A percentile compares a stretch with the other conserved stretches of the same genome.
phyloP scores from a whole-genome alignment of 306 rosid genomes.

The Echinosophora koreensis region DNA sequence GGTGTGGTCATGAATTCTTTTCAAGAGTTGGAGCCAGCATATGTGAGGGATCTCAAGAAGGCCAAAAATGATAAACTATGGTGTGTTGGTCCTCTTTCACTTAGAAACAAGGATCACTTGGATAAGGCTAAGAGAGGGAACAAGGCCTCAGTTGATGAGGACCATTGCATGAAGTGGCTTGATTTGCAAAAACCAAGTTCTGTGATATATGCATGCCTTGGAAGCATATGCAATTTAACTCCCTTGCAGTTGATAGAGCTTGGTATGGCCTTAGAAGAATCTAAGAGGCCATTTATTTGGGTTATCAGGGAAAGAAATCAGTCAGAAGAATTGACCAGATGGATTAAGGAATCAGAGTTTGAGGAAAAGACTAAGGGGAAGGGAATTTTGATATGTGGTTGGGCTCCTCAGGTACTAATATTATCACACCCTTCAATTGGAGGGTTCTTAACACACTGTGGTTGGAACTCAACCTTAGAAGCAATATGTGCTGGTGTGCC shows the following conservation, averaged over 20 bases:
- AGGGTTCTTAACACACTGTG: constrained; percentile 73
- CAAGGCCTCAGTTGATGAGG: constrained; percentile 45
- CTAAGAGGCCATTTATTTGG: constrained; percentile 62
- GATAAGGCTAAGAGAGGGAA: constrained; percentile 57
- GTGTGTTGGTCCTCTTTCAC: constrained; percentile 66
- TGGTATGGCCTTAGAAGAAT: constrained; percentile 63
- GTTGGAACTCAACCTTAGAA: constrained; percentile 77
- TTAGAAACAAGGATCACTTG: constrained; percentile 42
- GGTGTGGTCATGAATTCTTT: constrained; percentile 65
- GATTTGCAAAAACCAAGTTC: constrained; percentile 46
- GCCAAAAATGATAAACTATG: constrained; percentile 44
- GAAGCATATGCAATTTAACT: constrained; percentile 57
- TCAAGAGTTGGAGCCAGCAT: constrained; percentile 62
- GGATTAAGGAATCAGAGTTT: constrained; percentile 55
- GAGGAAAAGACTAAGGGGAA: constrained; percentile 55
- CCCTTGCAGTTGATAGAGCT: constrained; percentile 59
- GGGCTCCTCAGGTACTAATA: constrained; percentile 73
- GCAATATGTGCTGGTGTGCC: constrained; percentile 64
- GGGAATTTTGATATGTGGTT: constrained; percentile 59
- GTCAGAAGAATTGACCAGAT: constrained; percentile 52
- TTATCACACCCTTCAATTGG: constrained; percentile 63
- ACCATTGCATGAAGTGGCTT: constrained; percentile 59
- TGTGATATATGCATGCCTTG: constrained; percentile 65
- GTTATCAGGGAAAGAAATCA: constrained; percentile 51
- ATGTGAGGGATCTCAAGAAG: constrained; percentile 53